Conservation (phyloP, 2,329 filamentous ascomycete species). For the Hymenoscyphus albidus region DNA sequence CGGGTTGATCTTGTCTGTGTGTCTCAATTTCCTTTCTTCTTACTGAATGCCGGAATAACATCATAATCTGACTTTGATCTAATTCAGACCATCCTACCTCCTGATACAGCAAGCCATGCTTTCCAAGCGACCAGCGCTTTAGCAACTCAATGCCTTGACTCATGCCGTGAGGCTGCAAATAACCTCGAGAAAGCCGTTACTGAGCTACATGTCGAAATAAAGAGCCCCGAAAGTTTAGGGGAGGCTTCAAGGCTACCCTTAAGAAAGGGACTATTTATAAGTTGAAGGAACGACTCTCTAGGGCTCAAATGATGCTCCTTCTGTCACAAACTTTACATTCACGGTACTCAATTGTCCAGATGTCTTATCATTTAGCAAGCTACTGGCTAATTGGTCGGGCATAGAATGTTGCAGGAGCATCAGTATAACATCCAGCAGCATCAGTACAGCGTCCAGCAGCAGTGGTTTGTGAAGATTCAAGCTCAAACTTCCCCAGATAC, state of each 20-base stretch:
- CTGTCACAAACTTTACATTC: background rate
- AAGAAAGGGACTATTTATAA: slow-evolving; percentile 2
- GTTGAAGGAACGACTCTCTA: slow-evolving; percentile 6
- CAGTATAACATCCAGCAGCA: slow-evolving; percentile 1
- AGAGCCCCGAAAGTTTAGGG: background rate
- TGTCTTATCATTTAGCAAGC: background rate
- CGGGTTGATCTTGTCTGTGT: background rate
- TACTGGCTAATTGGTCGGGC: background rate
- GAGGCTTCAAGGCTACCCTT: background rate
- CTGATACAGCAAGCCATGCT: background rate
- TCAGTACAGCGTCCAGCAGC: background rate
- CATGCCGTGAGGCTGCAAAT: background rate
- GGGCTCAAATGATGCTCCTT: slow-evolving; percentile 3
- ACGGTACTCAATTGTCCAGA: background rate
- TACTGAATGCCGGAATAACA: background rate
- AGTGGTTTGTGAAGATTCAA: background rate
- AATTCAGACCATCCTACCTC: background rate
- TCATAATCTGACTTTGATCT: background rate
- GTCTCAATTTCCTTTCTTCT: background rate
- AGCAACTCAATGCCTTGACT: background rate
- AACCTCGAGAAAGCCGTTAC: background rate
- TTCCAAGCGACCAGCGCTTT: background rate
- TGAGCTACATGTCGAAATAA: background rate
- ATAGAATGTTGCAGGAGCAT: slow-evolving; percentile 2
- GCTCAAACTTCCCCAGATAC: background rate